These are phyloP conservation scores for Hura crepitans DNA, from an alignment of 441 rosid genomes.

Conservation along the genomic window DNA sequence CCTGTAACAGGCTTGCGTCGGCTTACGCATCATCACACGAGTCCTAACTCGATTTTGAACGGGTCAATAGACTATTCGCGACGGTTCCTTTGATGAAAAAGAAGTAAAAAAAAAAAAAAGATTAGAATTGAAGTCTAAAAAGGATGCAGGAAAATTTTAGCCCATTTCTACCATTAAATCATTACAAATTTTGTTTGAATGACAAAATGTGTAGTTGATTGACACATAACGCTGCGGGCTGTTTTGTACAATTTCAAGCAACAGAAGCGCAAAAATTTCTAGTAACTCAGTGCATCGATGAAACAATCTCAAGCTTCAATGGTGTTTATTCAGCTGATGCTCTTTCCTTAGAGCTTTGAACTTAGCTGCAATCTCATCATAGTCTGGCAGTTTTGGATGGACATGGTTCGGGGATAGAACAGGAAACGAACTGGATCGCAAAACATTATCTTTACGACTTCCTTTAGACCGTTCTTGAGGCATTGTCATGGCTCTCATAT, in stretches of 20 bases:
- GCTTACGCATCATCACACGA: no score
- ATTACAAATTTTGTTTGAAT: no score
- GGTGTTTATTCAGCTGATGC: constrained; percentile 24
- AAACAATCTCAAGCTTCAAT: background rate
- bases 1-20: background rate
- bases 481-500: constrained; percentile 50
- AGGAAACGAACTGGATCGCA: constrained; percentile 42
- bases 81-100: no score
- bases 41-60: no score
- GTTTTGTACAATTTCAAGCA: background rate
- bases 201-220: no score
- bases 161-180: no score
- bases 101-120: background rate
- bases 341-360: constrained; percentile 63
- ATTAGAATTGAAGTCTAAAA: no score
- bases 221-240: no score
- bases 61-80: no score
- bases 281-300: background rate
- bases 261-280: background rate
- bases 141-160: no score
- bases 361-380: constrained; percentile 62
- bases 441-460: constrained; percentile 19
- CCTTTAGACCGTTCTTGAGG: constrained; percentile 44
- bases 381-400: constrained; percentile 84
- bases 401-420: constrained; percentile 49